A percentile compares a stretch with the other conserved stretches of the same genome.
Evolutionary conservation across 2,329 filamentous ascomycete species (phyloP).

Genomic region (Fusarium mangiferae): DNA sequence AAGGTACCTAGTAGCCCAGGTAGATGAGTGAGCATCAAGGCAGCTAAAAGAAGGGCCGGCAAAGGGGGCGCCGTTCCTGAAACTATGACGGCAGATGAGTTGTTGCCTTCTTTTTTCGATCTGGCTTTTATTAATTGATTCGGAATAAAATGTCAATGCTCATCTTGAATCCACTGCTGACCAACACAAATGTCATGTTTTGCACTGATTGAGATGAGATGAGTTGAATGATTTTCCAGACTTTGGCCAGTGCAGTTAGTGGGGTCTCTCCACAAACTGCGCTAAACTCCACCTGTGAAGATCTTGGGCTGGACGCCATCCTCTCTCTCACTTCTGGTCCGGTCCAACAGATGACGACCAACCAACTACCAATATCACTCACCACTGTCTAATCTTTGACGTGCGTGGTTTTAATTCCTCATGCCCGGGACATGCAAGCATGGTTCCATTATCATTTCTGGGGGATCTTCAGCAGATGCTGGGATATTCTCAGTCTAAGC

Average conservation of each 20-base stretch:
- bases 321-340: not conserved
- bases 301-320: not conserved
- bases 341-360: not conserved
- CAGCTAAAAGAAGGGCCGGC: constrained; percentile 1
- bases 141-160: not conserved
- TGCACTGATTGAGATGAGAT: not conserved
- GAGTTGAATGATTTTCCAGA: not conserved
- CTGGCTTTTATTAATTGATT: constrained; percentile 1
- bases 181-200: constrained; percentile 5
- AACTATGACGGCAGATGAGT: constrained; percentile 8
- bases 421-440: not conserved
- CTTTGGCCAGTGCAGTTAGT: not conserved
- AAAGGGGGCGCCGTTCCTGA: constrained; percentile 22
- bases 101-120: constrained; percentile 1
- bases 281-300: constrained; percentile 14
- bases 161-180: not conserved
- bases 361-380: not conserved
- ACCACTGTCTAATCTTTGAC: not conserved
- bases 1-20: no score
- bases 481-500: not conserved
- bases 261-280: constrained; percentile 22
- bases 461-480: not conserved
- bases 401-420: not conserved
- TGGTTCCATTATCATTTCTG: not conserved
- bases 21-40: not conserved